Evolutionary conservation across 2,329 filamentous ascomycete genomes (phyloP), one percentile per base, ranked within the genome.

Genomic region (Hymenoscyphus linearis): DNA sequence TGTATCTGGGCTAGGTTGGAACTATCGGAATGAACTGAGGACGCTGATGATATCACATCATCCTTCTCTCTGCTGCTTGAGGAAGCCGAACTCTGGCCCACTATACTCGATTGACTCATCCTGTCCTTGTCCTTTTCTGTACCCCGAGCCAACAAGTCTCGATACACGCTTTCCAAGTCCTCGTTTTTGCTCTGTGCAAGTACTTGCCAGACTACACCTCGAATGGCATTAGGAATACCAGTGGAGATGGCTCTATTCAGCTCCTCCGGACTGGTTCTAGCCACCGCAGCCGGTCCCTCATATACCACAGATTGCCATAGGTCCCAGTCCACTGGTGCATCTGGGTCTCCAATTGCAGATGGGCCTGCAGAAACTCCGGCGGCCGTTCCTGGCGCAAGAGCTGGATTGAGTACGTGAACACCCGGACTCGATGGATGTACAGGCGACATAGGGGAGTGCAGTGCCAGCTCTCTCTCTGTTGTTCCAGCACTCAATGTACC

Each of bases 141-240:
- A 26, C 93, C 93, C 62, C 90, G 85, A 55, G 82, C 83, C 35
- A 90, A 83, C 10, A 99, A 81, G 63, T 96, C 92, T 65, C 83
- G 85, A 76, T 98, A 99, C n/a, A 92, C 84, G 16, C 81, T 77
- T 75, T 99, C 95, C 18, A 99, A 78, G 52, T 96, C 91, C 63
- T 93, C 89, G 68, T 91, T 96, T 75, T 96, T 96, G 77, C 93
- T 97, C 72, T 96, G 91, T 3, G 95, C 92, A 64, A 99, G 79
- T 7, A 98, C 93, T 76, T 99, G 95, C 95, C 95, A 99, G 57
- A 99, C 93, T 2, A 99, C 95, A n/a, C 95, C 96, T 62, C 95
- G 87, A 64, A 99, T 96, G 2, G 93, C 93, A 67, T 88, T 92
- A 1, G 95, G 95, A 61, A 99, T 99, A 35, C 95, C 95, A 44